phyloP scores from a whole-genome alignment of 805 yeast genomes.

The Saturnispora bothae region DNA sequence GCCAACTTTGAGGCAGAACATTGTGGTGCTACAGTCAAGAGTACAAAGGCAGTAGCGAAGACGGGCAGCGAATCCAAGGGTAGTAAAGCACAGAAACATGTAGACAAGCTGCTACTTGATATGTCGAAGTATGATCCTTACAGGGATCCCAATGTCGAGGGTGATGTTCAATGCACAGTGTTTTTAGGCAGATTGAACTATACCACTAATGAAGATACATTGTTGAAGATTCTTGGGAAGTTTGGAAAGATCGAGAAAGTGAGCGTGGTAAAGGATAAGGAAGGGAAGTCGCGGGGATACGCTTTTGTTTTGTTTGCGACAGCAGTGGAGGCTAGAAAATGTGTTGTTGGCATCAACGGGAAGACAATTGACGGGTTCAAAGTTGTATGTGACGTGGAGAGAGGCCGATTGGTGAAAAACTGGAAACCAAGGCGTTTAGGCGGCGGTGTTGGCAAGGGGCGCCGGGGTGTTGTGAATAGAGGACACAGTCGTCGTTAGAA shows the following conservation, averaged over 20 bases:
- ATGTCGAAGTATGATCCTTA: slow-evolving; percentile 43
- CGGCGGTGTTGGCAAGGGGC: slow-evolving; percentile 81
- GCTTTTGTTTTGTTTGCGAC: slow-evolving; percentile 67
- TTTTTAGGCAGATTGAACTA: slow-evolving; percentile 70
- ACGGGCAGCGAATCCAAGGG: background rate
- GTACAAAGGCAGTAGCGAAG: too few species aligned
- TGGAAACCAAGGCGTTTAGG: slow-evolving; percentile 75
- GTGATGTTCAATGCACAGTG: slow-evolving; percentile 71
- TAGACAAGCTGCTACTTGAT: too few species aligned
- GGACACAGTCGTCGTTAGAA: too few species aligned
- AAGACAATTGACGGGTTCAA: slow-evolving; percentile 38
- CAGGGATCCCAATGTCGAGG: slow-evolving; percentile 44
- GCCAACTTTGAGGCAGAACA: too few species aligned
- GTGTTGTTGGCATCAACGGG: slow-evolving; percentile 42
- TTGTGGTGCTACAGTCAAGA: too few species aligned
- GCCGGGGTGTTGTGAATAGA: too few species aligned
- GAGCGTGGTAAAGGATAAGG: slow-evolving; percentile 47
- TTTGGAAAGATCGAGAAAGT: slow-evolving; percentile 64
- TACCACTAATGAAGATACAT: slow-evolving; percentile 51
- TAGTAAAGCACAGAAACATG: background rate
- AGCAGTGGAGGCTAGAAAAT: slow-evolving; percentile 49
- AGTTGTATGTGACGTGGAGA: slow-evolving; percentile 60
- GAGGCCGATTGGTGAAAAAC: slow-evolving; percentile 53
- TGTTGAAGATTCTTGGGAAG: slow-evolving; percentile 47
- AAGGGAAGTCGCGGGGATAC: slow-evolving; percentile 51